Percentiles rank a stretch among this genome's conserved stretches.
Evolutionary conservation across 2,329 filamentous ascomycete species (phyloP).

Genomic region (Trichothecium sympodiale): DNA sequence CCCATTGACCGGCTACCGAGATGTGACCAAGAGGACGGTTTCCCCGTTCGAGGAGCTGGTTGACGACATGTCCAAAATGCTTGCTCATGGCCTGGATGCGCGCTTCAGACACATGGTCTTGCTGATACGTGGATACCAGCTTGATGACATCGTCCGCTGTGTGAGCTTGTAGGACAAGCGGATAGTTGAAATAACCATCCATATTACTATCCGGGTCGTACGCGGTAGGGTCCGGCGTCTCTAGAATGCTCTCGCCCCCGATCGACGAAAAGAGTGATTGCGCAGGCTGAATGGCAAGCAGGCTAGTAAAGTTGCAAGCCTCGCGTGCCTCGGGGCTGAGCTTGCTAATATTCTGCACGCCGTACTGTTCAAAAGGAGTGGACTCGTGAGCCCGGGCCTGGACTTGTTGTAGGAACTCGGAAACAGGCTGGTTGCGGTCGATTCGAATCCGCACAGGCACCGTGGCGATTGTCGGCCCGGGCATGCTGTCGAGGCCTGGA

Average conservation of each 20-base stretch:
- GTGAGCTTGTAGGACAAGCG: constrained; percentile 3
- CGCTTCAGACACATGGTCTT: neutral
- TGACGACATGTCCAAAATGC: constrained; percentile 4
- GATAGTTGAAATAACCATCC: constrained; percentile 7
- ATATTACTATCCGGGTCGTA: neutral
- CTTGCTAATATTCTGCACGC: constrained; percentile 7
- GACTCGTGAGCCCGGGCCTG: constrained; percentile 2
- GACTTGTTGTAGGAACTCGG: constrained; percentile 22
- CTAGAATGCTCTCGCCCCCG: neutral
- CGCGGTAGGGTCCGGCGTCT: neutral
- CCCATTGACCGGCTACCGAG: neutral
- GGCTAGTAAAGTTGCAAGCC: neutral
- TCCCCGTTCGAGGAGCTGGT: constrained; percentile 1
- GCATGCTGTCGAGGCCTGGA: constrained; percentile 9
- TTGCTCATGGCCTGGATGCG: constrained; percentile 2
- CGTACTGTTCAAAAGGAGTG: constrained; percentile 8
- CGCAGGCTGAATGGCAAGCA: constrained; percentile 1
- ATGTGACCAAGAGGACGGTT: neutral
- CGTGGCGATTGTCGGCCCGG: constrained; percentile 13
- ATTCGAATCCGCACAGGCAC: constrained; percentile 10
- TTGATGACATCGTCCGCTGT: neutral
- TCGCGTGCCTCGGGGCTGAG: neutral
- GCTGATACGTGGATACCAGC: constrained; percentile 2
- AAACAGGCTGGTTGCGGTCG: constrained; percentile 17
- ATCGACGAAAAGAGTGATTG: neutral